A percentile compares a stretch with the other conserved stretches of the same genome.
These are phyloP conservation scores for Yarrowia porcina DNA, from an alignment of 805 yeast species.

Conservation along the genomic window DNA sequence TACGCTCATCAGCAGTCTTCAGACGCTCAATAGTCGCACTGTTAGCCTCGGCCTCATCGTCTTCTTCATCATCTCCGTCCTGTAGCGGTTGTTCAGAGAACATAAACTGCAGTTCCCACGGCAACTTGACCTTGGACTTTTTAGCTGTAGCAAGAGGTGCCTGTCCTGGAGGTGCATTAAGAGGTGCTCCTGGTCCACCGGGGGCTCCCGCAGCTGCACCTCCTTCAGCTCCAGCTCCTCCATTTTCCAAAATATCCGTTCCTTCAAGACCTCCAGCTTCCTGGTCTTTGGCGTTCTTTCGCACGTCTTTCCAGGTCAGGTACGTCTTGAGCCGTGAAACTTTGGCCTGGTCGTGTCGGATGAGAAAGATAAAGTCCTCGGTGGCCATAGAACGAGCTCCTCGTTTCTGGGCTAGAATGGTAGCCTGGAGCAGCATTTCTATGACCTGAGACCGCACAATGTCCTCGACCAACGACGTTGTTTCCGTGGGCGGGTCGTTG, in stretches of 20 bases:
- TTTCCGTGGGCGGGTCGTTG: slow-evolving; percentile 88
- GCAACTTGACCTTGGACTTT: slow-evolving; percentile 76
- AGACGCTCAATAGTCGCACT: slow-evolving; percentile 82
- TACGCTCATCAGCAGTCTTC: slow-evolving; percentile 90
- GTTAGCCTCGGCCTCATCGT: slow-evolving; percentile 86
- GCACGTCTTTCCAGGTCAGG: slow-evolving; percentile 93
- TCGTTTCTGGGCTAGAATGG: slow-evolving; percentile 69
- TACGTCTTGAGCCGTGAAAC: slow-evolving; percentile 88
- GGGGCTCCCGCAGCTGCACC: not conserved
- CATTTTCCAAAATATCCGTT: slow-evolving; percentile 51
- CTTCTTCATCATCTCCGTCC: slow-evolving; percentile 66
- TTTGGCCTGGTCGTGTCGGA: slow-evolving; percentile 90
- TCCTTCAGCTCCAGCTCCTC: slow-evolving; percentile 38
- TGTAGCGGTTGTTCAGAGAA: slow-evolving; percentile 85
- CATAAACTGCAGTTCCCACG: slow-evolving; percentile 96
- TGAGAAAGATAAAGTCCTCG: slow-evolving; percentile 89
- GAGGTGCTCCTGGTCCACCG: not conserved
- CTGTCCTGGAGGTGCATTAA: not conserved
- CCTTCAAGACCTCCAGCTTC: slow-evolving; percentile 60
- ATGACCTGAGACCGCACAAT: slow-evolving; percentile 93
- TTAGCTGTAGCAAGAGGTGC: slow-evolving; percentile 41
- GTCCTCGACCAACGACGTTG: slow-evolving; percentile 91
- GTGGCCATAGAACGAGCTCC: slow-evolving; percentile 83
- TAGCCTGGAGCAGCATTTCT: slow-evolving; percentile 74
- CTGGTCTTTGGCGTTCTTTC: slow-evolving; percentile 72